Conservation (phyloP, 225 moss, liverwort and hornwort genomes). For the Lunularia cruciata region DNA sequence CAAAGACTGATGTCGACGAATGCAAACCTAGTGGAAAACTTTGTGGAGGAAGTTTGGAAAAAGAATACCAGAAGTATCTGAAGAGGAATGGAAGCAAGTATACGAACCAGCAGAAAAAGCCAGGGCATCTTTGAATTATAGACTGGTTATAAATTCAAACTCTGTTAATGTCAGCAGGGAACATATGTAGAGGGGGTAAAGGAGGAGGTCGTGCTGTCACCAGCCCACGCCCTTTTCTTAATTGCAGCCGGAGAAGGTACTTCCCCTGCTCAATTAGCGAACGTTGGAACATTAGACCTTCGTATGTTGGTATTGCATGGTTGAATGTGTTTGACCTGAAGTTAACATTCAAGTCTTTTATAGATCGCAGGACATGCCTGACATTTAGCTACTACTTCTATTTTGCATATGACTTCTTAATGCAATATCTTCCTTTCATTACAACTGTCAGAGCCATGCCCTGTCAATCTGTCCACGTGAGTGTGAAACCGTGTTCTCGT, state of each 20-base stretch:
- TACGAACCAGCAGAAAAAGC: background rate
- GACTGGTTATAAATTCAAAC: background rate
- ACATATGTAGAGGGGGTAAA: constrained; percentile 99
- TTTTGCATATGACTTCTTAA: too few species aligned
- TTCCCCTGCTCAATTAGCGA: too few species aligned
- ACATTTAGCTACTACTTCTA: too few species aligned
- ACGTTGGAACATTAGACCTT: too few species aligned
- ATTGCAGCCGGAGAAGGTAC: constrained; percentile 99
- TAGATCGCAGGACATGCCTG: too few species aligned
- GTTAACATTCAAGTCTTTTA: too few species aligned
- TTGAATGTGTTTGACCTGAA: background rate
- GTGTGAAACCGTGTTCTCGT: too few species aligned
- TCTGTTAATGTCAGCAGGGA: constrained; percentile 59
- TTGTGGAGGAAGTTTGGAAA: background rate
- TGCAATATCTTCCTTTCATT: too few species aligned
- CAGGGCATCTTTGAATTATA: background rate
- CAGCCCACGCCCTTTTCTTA: constrained; percentile 89
- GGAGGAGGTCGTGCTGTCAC: constrained; percentile 96
- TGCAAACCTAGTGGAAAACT: too few species aligned
- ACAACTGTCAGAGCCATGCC: too few species aligned
- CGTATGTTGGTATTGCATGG: background rate
- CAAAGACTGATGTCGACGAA: too few species aligned
- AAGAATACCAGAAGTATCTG: constrained; percentile 17
- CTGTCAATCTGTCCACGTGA: too few species aligned
- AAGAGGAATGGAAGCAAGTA: background rate